Evolutionary conservation across 108 stramenopile species (phyloP), one percentile per base, ranked within the genome.

Genomic region (Thalassiosira profunda): DNA sequence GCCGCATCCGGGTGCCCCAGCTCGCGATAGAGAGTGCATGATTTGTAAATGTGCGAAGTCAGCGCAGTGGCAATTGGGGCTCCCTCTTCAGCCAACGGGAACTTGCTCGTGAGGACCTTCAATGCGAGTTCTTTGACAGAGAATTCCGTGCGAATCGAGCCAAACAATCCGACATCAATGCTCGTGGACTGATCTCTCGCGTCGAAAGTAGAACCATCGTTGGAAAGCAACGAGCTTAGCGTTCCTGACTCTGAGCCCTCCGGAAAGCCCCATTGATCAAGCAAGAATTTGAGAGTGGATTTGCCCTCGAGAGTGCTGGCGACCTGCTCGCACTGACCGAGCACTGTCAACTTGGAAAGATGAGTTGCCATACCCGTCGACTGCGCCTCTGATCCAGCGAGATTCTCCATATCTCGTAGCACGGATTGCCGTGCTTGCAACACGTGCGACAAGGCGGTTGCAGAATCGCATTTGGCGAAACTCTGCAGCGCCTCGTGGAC

Each of bases 1-100:
- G 87, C 84, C 57, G 58, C 57, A 51, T 79, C 60, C n/a, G 72
- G 58, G 24, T 70, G 57, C 17, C 80, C 79, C 20, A 65, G 59
- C 4, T 81, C 66, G 35, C 81, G 33, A 44, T 79, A 82, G 46
- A 69, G 36, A 34, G 48, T 60, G 55, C 76, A 80, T 14, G 70
- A 76, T 71, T 66, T 67, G 42, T 72, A 74, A 0, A 87, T 46
- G 26, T 83, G 81, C 24, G 78, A 67, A 57, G 60, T 67, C 38
- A 85, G 54, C n/a, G 68, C 64, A 30, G 60, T 46, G 12, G 17
- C 45, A 28, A 74, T 73, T n/a, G n/a, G n/a, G n/a, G n/a, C n/a
- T 21, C 17, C 31, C 33, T 60, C 57, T 45, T 20, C 24, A 34
- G 45, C 47, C 0, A 11, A 25, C 8, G 34, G n/a, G 63, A 38